Percentiles rank a stretch among this genome's conserved stretches.
Conservation (phyloP, 148 eudicot genomes). For the Chenopodium berlandieri region DNA sequence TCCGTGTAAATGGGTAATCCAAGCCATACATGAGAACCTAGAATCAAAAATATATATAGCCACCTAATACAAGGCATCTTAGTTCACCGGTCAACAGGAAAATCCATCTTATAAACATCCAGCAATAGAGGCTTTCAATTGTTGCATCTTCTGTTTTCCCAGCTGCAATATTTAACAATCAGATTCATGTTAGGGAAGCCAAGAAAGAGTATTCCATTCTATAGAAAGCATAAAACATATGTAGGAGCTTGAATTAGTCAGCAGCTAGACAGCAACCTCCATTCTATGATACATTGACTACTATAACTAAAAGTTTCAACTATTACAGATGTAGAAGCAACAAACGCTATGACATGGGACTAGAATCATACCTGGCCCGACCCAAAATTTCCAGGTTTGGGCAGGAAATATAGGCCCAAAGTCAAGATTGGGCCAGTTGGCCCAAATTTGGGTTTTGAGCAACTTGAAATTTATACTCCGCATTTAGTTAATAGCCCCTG, state of each 20-base stretch:
- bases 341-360: not conserved
- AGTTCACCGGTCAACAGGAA: constrained; percentile 32
- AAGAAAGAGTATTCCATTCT: not conserved
- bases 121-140: constrained; percentile 49
- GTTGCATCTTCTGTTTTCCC: constrained; percentile 62
- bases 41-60: not conserved
- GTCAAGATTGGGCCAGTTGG: too few species aligned
- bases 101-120: constrained; percentile 57
- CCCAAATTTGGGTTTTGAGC: too few species aligned
- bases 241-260: not conserved
- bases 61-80: not conserved
- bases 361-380: too few species aligned
- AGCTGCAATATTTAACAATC: constrained; percentile 38
- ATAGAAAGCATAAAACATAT: not conserved
- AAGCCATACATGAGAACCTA: not conserved
- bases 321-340: constrained; percentile 3
- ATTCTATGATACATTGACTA: not conserved
- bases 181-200: constrained; percentile 1
- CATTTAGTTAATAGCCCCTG: too few species aligned
- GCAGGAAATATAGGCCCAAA: too few species aligned
- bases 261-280: constrained; percentile 6
- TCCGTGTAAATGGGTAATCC: not conserved
- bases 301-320: not conserved
- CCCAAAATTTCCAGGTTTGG: too few species aligned
- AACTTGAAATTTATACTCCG: too few species aligned